Conservation (phyloP, 2,329 filamentous ascomycete species). For the Neophaeococcomyces aloes region DNA sequence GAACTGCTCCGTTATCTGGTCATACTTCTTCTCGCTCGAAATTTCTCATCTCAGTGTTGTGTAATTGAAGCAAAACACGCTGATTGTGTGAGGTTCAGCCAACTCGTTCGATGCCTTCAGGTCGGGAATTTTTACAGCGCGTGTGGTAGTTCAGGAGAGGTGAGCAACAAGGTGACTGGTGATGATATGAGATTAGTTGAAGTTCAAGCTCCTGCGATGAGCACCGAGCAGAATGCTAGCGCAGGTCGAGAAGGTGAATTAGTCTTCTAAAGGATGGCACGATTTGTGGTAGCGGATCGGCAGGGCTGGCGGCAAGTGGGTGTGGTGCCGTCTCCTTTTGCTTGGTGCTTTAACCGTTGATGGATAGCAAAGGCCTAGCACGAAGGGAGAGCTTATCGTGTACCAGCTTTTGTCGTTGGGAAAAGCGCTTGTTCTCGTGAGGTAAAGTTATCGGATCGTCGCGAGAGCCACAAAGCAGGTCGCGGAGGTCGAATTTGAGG, state of each 20-base stretch:
- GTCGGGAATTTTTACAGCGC: not conserved
- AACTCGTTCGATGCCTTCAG: not conserved
- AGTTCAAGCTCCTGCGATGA: constrained; percentile 3
- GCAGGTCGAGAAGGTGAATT: constrained; percentile 2
- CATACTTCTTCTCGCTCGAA: not conserved
- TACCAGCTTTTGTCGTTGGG: not conserved
- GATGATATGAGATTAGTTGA: constrained; percentile 2
- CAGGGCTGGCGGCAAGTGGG: constrained; percentile 9
- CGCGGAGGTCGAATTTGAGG: constrained; percentile 4
- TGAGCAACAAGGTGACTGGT: constrained; percentile 2
- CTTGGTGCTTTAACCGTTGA: constrained; percentile 1
- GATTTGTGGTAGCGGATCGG: constrained; percentile 3
- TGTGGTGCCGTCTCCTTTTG: constrained; percentile 7
- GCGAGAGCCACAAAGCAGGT: not conserved
- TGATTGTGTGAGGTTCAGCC: not conserved
- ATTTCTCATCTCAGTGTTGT: not conserved
- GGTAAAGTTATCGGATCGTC: not conserved
- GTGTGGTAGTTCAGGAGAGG: not conserved
- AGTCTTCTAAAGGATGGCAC: constrained; percentile 6
- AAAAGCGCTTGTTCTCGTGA: not conserved
- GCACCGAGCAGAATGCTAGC: constrained; percentile 1
- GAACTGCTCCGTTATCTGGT: not conserved
- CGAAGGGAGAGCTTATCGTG: not conserved
- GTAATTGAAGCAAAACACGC: not conserved
- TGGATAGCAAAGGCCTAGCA: not conserved